Conservation (phyloP, 441 rosid genomes). For the Aquilaria agallochum region DNA sequence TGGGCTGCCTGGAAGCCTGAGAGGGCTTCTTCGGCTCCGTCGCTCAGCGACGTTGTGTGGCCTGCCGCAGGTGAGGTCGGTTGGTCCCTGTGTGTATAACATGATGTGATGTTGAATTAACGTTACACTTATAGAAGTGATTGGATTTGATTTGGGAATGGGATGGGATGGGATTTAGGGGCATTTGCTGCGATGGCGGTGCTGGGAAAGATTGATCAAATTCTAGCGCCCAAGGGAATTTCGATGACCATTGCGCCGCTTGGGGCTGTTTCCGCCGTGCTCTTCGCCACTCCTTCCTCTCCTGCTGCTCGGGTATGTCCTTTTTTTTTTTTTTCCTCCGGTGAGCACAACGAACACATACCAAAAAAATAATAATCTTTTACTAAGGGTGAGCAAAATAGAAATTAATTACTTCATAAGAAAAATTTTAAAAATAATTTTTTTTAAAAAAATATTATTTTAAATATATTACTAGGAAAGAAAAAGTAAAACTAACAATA, state of each 20-base stretch:
- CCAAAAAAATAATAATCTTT: too few relatives aligned
- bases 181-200: constrained; percentile 92
- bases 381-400: too few relatives aligned
- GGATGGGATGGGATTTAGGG: constrained; percentile 31
- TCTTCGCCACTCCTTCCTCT: constrained; percentile 61
- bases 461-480: too few relatives aligned
- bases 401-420: too few relatives aligned
- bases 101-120: too few relatives aligned
- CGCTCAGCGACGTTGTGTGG: constrained; percentile 80
- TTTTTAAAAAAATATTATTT: too few relatives aligned
- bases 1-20: constrained; percentile 85
- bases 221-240: constrained; percentile 60
- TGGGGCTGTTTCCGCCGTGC: constrained; percentile 84
- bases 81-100: too few relatives aligned
- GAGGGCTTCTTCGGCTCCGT: constrained; percentile 36
- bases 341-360: too few relatives aligned
- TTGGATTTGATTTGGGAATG: background rate
- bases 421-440: too few relatives aligned
- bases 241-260: constrained; percentile 76
- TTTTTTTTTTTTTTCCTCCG: too few relatives aligned
- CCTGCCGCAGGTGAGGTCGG: constrained; percentile 69
- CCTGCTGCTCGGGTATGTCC: constrained; percentile 78
- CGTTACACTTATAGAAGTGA: too few relatives aligned
- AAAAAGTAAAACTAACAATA: too few relatives aligned
- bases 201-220: constrained; percentile 75